Base-by-base conservation (phyloP, 2,329 filamentous ascomycete species). In the Colletotrichum sp. region DNA sequence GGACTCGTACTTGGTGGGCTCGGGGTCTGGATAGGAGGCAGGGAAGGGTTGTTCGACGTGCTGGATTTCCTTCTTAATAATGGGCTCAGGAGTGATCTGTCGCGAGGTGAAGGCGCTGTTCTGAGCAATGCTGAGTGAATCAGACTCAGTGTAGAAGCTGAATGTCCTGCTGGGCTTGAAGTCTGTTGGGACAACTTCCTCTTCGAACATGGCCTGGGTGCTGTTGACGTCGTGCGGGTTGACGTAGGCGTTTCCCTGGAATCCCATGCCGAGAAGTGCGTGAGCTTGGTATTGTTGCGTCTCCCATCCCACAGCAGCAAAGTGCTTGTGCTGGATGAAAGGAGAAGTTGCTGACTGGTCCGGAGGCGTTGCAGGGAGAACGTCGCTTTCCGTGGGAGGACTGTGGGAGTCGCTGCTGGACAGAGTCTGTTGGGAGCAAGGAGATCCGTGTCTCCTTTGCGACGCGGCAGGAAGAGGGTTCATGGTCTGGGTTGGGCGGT, bases 351-450 rank as follows among this genome's bases (percentile, higher is more conserved):
- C 63, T 30, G 81, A 79, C 34, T 81, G 79, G 59, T 86, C 86
- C 15, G 82, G 80, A 3, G 86, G 85, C 4, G 87, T 87, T 32
- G 81, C 80, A 12, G 85, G 86, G 67, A 81, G 83, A 28, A 82
- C 81, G 67, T 88, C 86, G 71, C 82, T 84, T n/a, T 87, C 85
- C 6, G 84, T 80, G 5, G 81, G 82, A 18, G 86, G 86, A 48
- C 86, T 88, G 26, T 82, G 81, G 30, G 80, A 81, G 68, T 82
- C 84, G 72, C 84, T 84, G 71, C 84, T 84, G 26, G 85, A 85
- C 6, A 84, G 83, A 18, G 82, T 81, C 32, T 84, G 81, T 15
- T 85, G 84, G 22, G 84, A 86, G 15, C 84, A 83, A 9, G 86
- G 85, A 9, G 86, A 86, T 34, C 78, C 80, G 57, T 83, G 82